Conservation (phyloP, 164 flowering plant species). For the Stephania yunnanensis region DNA sequence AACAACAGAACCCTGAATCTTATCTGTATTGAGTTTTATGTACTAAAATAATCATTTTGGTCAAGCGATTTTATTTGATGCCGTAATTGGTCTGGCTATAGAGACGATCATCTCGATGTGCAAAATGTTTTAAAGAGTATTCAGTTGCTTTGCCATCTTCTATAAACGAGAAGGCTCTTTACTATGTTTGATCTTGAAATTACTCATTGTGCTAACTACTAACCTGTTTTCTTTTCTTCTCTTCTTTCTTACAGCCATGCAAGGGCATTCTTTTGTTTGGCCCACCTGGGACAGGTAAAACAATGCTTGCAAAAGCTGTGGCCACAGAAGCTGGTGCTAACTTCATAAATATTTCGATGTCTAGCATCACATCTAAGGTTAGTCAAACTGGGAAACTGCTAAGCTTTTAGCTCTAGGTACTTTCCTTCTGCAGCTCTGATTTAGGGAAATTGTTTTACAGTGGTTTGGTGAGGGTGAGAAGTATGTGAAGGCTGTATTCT, state of each 20-base stretch:
- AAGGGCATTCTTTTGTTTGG: slow-evolving; percentile 94
- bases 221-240: slow-evolving; percentile 9
- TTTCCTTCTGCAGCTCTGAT: background rate
- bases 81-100: background rate
- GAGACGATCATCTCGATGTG: background rate
- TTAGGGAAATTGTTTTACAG: slow-evolving; percentile 27
- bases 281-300: slow-evolving; percentile 97
- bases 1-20: too few species aligned
- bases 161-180: too few species aligned
- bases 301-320: slow-evolving; percentile 97
- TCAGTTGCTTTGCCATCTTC: background rate
- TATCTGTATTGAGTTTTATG: too few species aligned
- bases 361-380: slow-evolving; percentile 96
- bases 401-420: background rate
- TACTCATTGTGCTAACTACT: background rate
- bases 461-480: slow-evolving; percentile 99
- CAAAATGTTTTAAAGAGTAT: background rate
- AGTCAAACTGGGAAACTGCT: slow-evolving; percentile 2
- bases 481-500: slow-evolving; percentile 91
- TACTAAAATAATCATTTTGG: too few species aligned
- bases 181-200: background rate
- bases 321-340: slow-evolving; percentile 99
- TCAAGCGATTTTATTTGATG: background rate
- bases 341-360: slow-evolving; percentile 94
- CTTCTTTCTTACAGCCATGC: slow-evolving; percentile 64